A percentile compares a stretch with the other conserved stretches of the same genome.
Conservation (phyloP, 179 eudicot genomes). For the Gypsophila paniculata region DNA sequence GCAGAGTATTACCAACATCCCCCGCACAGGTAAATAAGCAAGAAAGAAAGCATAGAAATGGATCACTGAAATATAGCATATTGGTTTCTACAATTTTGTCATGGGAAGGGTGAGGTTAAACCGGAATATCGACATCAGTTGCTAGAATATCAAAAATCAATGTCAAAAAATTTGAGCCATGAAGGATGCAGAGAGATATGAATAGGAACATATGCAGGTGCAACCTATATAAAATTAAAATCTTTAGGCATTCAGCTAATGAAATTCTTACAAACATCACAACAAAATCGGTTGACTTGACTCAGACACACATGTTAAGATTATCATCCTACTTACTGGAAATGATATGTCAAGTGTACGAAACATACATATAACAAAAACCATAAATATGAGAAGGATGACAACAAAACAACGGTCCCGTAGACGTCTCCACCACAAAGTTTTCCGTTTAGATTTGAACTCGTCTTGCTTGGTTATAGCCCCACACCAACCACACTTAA, state of each 20-base stretch:
- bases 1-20: background rate
- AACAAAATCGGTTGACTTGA: background rate
- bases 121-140: background rate
- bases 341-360: background rate
- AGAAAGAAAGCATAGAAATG: background rate
- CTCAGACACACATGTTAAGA: background rate
- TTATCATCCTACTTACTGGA: constrained; percentile 1
- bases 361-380: constrained; percentile 69
- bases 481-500: constrained; percentile 98
- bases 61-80: background rate
- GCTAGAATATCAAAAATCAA: background rate
- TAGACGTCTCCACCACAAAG: constrained; percentile 59
- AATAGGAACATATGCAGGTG: background rate
- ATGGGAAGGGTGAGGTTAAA: background rate
- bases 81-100: background rate
- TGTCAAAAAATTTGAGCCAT: background rate
- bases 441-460: constrained; percentile 34
- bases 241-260: background rate
- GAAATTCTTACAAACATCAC: background rate
- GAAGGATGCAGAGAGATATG: background rate
- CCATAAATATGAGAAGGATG: constrained; percentile 61
- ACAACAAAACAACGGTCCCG: constrained; percentile 77
- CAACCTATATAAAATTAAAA: background rate
- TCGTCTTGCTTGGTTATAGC: constrained; percentile 76
- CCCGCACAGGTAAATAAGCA: background rate